Conservation (phyloP, 2,329 filamentous ascomycete species). For the Parasarocladium wereldwijsianum region DNA sequence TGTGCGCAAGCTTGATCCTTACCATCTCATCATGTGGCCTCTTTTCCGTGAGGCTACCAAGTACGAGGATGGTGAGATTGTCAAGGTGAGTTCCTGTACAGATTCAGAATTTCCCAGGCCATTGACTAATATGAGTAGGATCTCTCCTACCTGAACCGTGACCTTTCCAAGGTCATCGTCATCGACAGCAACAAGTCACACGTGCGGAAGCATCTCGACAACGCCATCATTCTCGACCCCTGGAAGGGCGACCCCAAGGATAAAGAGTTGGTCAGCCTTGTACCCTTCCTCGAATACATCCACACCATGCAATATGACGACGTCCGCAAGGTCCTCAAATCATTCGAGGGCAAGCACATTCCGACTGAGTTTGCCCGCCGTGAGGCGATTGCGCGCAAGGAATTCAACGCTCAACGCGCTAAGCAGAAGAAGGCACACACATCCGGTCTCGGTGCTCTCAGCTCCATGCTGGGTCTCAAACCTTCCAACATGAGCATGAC, state of each 20-base stretch:
- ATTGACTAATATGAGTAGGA: slow-evolving; percentile 41
- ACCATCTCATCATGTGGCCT: slow-evolving; percentile 88
- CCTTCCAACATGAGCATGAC: slow-evolving; percentile 47
- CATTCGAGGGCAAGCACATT: slow-evolving; percentile 79
- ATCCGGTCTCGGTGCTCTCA: slow-evolving; percentile 53
- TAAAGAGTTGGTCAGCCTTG: slow-evolving; percentile 72
- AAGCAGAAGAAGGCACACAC: slow-evolving; percentile 47
- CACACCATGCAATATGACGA: slow-evolving; percentile 86
- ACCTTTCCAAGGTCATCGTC: slow-evolving; percentile 88
- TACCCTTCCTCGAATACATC: slow-evolving; percentile 95
- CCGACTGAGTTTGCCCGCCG: slow-evolving; percentile 79
- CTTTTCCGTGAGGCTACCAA: slow-evolving; percentile 93
- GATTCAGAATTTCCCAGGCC: not conserved
- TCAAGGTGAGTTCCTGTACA: slow-evolving; percentile 52
- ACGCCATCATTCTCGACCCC: slow-evolving; percentile 79
- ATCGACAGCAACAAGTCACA: slow-evolving; percentile 76
- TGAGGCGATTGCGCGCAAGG: slow-evolving; percentile 71
- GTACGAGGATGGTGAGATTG: slow-evolving; percentile 88
- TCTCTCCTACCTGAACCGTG: slow-evolving; percentile 92
- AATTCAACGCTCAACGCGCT: slow-evolving; percentile 67
- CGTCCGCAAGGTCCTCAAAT: slow-evolving; percentile 72
- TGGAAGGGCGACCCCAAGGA: slow-evolving; percentile 79
- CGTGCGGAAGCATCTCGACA: slow-evolving; percentile 84
- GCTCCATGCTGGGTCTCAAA: slow-evolving; percentile 65
- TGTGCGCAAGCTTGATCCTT: slow-evolving; percentile 86